Evolutionary conservation across 169 alveolate species (phyloP), one percentile per base, ranked within the genome.

Genomic region (Eimeria sp.): DNA sequence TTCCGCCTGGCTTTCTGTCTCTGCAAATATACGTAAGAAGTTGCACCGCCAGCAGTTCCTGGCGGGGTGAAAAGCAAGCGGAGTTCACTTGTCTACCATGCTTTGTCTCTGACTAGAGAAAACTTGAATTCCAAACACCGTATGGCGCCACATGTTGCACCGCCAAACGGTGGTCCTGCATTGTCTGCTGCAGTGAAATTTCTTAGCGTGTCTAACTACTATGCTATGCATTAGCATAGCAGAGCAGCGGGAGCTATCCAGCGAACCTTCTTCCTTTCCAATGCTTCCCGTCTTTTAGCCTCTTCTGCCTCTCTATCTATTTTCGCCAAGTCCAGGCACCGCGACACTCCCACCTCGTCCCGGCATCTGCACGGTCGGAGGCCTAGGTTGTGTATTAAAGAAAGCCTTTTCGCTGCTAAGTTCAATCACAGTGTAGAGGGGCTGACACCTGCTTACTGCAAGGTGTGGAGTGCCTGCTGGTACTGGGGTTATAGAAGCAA

Each of bases 281-380:
- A 25, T 40, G 46, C 80, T 43, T 85, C 10, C 66, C 80, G 49
- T n/a, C 46, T 71, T 30, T 62, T 64, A 9, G 80, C 80, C 49
- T 64, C 80, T 43, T 40, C 82, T n/a, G 80, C 93, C 37, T 85
- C 82, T 43, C 93, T 60, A 30, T 64, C 80, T 14, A 85, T 62
- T 23, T 64, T 85, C 14, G 37, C 66, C 60, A 85, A 40, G 52
- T 85, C 93, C 93, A 85, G 33, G 27, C 93, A 85, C 23, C 93
- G 93, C 23, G 93, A 85, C 6, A 85, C 68, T 64, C 82, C 93
- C 49, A 62, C 80, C 54, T 85, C 93, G 80, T 85, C 93, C 62
- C 82, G 2, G 49, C 93, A 85, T 43, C 93, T 85, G 80, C 66
- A 25, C 49, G 46, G 2, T 43, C 82, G 54, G 46, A 10, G 46